These are phyloP conservation scores for Ganoderma sinense DNA, from an alignment of 1,284 basidiomycete species.

Conservation along the genomic window DNA sequence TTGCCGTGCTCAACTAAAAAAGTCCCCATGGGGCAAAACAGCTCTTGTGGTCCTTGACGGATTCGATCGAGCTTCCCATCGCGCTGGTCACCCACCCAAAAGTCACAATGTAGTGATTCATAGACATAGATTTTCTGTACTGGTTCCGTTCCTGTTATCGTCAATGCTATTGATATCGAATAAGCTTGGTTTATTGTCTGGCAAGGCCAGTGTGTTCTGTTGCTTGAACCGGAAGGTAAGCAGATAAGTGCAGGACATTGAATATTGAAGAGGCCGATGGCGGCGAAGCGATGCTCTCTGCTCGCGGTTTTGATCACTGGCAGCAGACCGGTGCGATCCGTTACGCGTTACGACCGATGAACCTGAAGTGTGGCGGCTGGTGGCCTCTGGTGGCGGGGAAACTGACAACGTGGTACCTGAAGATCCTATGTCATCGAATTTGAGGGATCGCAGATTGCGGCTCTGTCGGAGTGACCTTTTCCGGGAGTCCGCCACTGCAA, in stretches of 20 bases:
- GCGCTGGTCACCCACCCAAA: background rate
- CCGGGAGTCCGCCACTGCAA: background rate
- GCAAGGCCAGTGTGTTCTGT: too few species aligned
- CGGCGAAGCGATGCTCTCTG: too few species aligned
- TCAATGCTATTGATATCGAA: background rate
- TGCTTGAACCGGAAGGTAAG: too few species aligned
- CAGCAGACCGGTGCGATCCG: too few species aligned
- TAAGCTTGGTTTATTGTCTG: background rate
- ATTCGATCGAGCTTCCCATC: background rate
- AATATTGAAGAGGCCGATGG: too few species aligned
- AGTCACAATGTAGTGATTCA: background rate
- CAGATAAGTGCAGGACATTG: too few species aligned
- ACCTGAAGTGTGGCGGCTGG: too few species aligned
- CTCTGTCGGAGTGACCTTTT: background rate
- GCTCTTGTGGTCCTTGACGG: slow-evolving; percentile 1
- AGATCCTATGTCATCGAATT: background rate
- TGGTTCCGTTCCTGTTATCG: background rate
- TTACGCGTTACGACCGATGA: too few species aligned
- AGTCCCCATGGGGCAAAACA: background rate
- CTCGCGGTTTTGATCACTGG: too few species aligned
- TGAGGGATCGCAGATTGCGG: background rate
- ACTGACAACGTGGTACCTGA: background rate
- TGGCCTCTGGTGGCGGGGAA: too few species aligned
- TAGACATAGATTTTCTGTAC: background rate
- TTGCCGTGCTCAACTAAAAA: slow-evolving; percentile 21